These are phyloP conservation scores for Eutrema salsugineum DNA, from an alignment of 441 rosid genomes.

Conservation along the genomic window DNA sequence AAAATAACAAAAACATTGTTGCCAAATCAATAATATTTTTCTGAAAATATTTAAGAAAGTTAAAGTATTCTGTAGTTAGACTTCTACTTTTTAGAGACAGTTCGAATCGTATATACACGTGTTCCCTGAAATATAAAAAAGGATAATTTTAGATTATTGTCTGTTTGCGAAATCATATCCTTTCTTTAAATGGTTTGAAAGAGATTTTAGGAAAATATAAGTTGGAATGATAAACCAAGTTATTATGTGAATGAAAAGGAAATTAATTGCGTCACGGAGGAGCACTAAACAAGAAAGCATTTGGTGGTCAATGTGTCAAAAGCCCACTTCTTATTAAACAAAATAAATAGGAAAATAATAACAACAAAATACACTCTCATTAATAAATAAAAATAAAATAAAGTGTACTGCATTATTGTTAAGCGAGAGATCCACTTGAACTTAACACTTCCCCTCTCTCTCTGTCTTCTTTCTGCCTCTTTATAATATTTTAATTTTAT, in stretches of 20 bases:
- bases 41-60: neutral
- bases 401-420: constrained; percentile 22
- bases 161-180: neutral
- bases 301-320: constrained; percentile 47
- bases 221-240: constrained; percentile 3
- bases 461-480: neutral
- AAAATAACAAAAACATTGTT: neutral
- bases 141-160: neutral
- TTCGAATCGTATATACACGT: neutral
- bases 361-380: neutral
- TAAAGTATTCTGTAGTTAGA: neutral
- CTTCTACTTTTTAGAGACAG: constrained; percentile 2
- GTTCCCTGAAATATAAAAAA: constrained; percentile 9
- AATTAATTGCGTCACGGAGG: constrained; percentile 36
- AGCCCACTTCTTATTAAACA: constrained; percentile 40
- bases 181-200: constrained; percentile 17
- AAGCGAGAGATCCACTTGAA: constrained; percentile 29
- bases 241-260: constrained; percentile 20
- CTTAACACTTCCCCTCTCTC: neutral
- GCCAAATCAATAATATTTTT: constrained; percentile 10
- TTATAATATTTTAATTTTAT: neutral
- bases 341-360: neutral
- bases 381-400: neutral
- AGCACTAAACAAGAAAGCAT: constrained; percentile 43
- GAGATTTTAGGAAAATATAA: neutral